Conservation (phyloP, 306 rosid species). For the Prunus davidiana region DNA sequence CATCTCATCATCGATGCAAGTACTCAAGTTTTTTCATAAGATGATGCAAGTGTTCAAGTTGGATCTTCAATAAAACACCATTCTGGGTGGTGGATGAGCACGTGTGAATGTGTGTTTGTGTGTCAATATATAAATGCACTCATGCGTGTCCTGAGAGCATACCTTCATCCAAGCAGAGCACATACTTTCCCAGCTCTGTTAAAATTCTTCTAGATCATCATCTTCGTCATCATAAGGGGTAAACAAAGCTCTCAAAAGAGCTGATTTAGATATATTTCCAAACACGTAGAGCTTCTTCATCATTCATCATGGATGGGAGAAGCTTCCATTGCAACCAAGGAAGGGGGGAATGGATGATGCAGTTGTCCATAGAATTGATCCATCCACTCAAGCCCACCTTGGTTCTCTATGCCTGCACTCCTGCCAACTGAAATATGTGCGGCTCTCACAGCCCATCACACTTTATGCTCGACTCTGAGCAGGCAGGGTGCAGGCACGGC, state of each 20-base stretch:
- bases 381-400: slow-evolving; percentile 62
- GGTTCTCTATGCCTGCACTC: slow-evolving; percentile 87
- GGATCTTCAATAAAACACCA: neutral
- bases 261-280: slow-evolving; percentile 17
- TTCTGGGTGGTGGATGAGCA: neutral
- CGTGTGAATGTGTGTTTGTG: neutral
- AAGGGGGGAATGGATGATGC: slow-evolving; percentile 36
- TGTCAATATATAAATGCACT: neutral
- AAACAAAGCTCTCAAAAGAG: slow-evolving; percentile 21
- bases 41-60: neutral
- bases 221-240: slow-evolving; percentile 30
- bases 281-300: slow-evolving; percentile 31
- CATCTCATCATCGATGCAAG: neutral
- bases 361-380: slow-evolving; percentile 19
- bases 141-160: neutral
- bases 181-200: slow-evolving; percentile 37
- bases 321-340: slow-evolving; percentile 63
- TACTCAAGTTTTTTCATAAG: neutral
- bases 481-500: slow-evolving; percentile 93
- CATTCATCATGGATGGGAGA: slow-evolving; percentile 44
- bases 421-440: slow-evolving; percentile 50
- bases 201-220: slow-evolving; percentile 31
- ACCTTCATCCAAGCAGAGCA: slow-evolving; percentile 64
- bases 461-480: slow-evolving; percentile 34
- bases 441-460: slow-evolving; percentile 32